Base-by-base conservation (phyloP, 2,329 filamentous ascomycete species). In the Cryphonectria parasitica region DNA sequence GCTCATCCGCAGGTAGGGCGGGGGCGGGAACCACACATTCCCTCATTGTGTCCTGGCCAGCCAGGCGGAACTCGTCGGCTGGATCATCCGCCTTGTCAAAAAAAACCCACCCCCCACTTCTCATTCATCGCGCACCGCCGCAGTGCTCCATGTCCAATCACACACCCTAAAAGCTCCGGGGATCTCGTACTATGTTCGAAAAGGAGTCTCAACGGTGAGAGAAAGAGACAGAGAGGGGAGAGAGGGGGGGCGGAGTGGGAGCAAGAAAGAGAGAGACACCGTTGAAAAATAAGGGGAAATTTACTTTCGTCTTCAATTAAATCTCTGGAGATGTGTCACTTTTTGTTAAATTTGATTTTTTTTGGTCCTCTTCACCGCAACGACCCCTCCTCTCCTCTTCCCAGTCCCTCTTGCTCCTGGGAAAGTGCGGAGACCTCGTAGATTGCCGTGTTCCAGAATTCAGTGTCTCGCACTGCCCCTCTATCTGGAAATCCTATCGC, bases 381-480 rank as follows among this genome's bases (percentile, higher is more conserved):
- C 43, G 15, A 31, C 28, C 25, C 25, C 54, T 58, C 54, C 25
- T 6, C 25, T n/a, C 49, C 25, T 28, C 52, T n/a, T 11, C 52
- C 34, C 34, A 34, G 34, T 28, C 52, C 13, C n/a, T 22, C 28
- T 60, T 36, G 25, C 56, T 60, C 31, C 28, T 22, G 56, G 31
- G 28, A 60, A 6, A 64, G 28, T 64, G 63, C 63, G 43, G 63
- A 52, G 63, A 36, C 43, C 17, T 64, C 63, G 63, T 64, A 65
- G 64, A 65, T 65, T 65, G 64, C 64, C 45, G 36, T 54, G 64
- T 54, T 66, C 64, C 49, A 66, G 64, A 66, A 66, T 56, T 10
- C 63, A 34, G 25, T 66, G 64, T 66, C 64, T 66, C 39, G 49
- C 64, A 43, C 64, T 56, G 64, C 49, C 64, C 64, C 64, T 66